Evolutionary conservation across 2,329 filamentous ascomycete species (phyloP), one percentile per base, ranked within the genome.

Genomic region (Pseudomassariella vexata): DNA sequence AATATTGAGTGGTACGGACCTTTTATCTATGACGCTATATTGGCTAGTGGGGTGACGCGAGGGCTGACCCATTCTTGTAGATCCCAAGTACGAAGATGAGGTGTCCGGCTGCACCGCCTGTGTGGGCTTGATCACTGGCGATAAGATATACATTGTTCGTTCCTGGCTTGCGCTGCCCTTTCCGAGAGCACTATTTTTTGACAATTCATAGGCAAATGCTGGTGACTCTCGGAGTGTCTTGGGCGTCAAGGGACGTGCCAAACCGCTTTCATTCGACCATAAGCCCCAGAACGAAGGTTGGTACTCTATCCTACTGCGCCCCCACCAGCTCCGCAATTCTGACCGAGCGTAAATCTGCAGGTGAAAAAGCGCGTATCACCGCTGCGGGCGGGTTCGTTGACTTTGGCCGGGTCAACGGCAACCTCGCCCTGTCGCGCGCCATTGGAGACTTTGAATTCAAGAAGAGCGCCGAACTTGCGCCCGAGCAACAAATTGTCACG

Each of bases 401-500:
- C 61, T 98, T 96, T 57, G 92, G 92, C 43, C 85, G 92, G 56
- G 92, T 98, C 50, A 98, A 98, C 60, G 92, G 92, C 57, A 98
- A 98, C 62, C 78, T 98, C 27, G 92, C 92, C 28, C 72, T 98
- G 40, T 98, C 92, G 41, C 85, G 92, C 60, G 92, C 92, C 49
- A 95, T 98, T 60, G 92, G 92, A 49, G 92, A 98, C 61, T 98
- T 98, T 56, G 92, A 98, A 60, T 98, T 98, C 76, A 98, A 98
- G 76, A 96, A 96, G 75, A 95, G 88, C 59, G 85, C 90, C 48
- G 89, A 95, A 55, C 79, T 98, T 28, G 82, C 90, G 3, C 92
- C 92, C n/a, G 92, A 98, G 66, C 86, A 94, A 57, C 92, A 98
- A 63, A 96, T 98, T 46, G 92, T 98, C 25, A 98, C 92, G 11